These are phyloP conservation scores for Juglanconis sp. DNA, from an alignment of 2,329 filamentous ascomycete species.

Conservation along the genomic window DNA sequence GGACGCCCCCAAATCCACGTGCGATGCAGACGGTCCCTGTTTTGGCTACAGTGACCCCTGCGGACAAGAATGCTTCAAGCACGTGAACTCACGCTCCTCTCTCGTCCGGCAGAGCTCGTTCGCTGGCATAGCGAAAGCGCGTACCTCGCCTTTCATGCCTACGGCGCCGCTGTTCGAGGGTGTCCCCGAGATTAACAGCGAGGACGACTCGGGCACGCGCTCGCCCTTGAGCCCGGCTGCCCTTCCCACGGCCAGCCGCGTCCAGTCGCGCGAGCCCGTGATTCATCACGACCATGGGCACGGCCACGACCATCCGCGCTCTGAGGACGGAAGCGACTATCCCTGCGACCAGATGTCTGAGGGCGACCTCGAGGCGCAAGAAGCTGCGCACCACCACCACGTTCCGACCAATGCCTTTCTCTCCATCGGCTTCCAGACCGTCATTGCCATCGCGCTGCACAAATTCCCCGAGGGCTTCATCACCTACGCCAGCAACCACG, in stretches of 20 bases:
- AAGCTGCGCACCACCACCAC: conserved; percentile 74
- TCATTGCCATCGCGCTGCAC: conserved; percentile 90
- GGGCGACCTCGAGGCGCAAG: conserved; percentile 45
- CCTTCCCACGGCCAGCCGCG: not conserved
- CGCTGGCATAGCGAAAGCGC: conserved; percentile 26
- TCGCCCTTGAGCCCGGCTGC: conserved; percentile 10
- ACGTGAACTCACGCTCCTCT: conserved; percentile 40
- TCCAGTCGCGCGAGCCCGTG: conserved; percentile 3
- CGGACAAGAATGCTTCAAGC: conserved; percentile 64
- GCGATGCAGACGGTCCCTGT: conserved; percentile 58
- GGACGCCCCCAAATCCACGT: conserved; percentile 57
- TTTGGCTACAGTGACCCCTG: conserved; percentile 65
- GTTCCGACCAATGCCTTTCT: conserved; percentile 92
- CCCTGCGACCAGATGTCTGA: conserved; percentile 26
- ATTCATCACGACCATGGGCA: conserved; percentile 12
- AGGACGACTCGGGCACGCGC: conserved; percentile 9
- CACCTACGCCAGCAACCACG: conserved; percentile 96
- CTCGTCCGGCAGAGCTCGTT: conserved; percentile 31
- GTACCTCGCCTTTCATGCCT: conserved; percentile 28
- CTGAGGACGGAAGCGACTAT: conserved; percentile 22
- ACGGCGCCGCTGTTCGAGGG: conserved; percentile 35
- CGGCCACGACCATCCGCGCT: conserved; percentile 7
- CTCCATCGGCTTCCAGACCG: conserved; percentile 92
- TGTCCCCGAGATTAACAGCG: conserved; percentile 23
- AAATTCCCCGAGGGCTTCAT: conserved; percentile 88